These are phyloP conservation scores for Pezicula neosporulosa DNA, from an alignment of 2,329 filamentous ascomycete species.

Conservation along the genomic window DNA sequence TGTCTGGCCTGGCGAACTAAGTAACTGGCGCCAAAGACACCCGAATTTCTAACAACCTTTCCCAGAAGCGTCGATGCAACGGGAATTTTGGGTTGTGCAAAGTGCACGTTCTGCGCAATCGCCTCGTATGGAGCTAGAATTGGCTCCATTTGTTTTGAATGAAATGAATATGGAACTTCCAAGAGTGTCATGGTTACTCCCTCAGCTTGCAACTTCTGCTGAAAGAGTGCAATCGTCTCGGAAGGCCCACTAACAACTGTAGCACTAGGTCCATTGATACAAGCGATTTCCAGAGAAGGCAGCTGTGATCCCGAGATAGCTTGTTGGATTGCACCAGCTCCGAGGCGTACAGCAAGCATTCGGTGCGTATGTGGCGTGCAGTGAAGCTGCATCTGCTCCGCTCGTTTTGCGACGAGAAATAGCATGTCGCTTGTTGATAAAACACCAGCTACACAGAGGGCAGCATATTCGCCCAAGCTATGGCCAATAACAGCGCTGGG, in stretches of 20 bases:
- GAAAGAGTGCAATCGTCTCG: slow-evolving; percentile 49
- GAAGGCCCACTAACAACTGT: slow-evolving; percentile 63
- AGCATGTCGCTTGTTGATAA: slow-evolving; percentile 67
- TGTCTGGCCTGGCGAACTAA: slow-evolving; percentile 61
- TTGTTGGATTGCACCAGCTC: slow-evolving; percentile 33
- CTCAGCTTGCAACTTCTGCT: slow-evolving; percentile 16
- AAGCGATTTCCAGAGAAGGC: slow-evolving; percentile 44
- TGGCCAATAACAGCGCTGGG: slow-evolving; percentile 56
- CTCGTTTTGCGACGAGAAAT: slow-evolving; percentile 65
- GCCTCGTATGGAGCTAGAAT: slow-evolving; percentile 55
- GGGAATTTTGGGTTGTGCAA: slow-evolving; percentile 51
- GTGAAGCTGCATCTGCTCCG: slow-evolving; percentile 58
- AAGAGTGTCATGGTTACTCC: slow-evolving; percentile 44
- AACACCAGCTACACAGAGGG: slow-evolving; percentile 66
- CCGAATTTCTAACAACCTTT: slow-evolving; percentile 52
- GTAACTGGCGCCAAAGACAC: slow-evolving; percentile 56
- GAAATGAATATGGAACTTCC: slow-evolving; percentile 63
- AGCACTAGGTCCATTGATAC: slow-evolving; percentile 70
- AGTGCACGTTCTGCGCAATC: slow-evolving; percentile 46
- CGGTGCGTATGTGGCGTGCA: slow-evolving; percentile 66
- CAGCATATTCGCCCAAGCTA: slow-evolving; percentile 71
- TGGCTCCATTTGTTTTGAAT: slow-evolving; percentile 60
- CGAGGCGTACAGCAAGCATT: slow-evolving; percentile 52
- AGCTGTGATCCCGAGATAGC: slow-evolving; percentile 45
- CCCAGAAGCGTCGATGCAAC: slow-evolving; percentile 65